Evolutionary conservation across 139 green algal species (phyloP), one percentile per base, ranked within the genome.

Genomic region (Trebouxia sp.): DNA sequence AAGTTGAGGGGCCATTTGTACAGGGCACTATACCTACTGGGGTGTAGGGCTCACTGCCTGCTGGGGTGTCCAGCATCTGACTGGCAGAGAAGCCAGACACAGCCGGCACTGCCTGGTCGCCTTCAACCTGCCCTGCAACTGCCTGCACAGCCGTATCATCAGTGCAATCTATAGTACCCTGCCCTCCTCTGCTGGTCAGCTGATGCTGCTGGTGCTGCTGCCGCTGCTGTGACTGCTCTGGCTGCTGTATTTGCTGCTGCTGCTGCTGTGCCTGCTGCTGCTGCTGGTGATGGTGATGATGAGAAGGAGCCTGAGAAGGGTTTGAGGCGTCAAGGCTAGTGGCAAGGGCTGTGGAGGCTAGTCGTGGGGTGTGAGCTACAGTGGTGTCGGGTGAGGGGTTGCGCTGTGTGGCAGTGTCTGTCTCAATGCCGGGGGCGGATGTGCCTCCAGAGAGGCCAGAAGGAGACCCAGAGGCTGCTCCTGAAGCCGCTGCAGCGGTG

Each of bases 31-130:
- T 24, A 72, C 62, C 32, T 42, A 35, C 35, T 10, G 62, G 62
- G 24, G 32, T 69, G 12, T 41, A 42, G 3, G 30, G 7, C 3
- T 69, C 32, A 24, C 62, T 72, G 35, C 62, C 62, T 42, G 32
- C 32, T 45, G 35, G 35, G 7, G 12, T 72, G 0, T 45, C 35
- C 37, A 37, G 24, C 3, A 35, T 32, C 32, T 72, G 62, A 37
- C 62, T 72, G 32, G 62, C 62, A 45, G 62, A 72, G 30, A 72
- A 72, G 3, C 62, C 62, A 43, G 62, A 72, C 11, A 72, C 32
- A 14, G 62, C 62, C 26, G 62, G 62, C 35, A 26, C 43, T 12
- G 62, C 62, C 32, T 42, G 15, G 14, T 72, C 62, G 35, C 17
- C 20, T n/a, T n/a, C n/a, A n/a, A n/a, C 6, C 47, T 17, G 3